Evolutionary conservation across 306 rosid genomes (phyloP).

Genomic region (Urtica urens): DNA sequence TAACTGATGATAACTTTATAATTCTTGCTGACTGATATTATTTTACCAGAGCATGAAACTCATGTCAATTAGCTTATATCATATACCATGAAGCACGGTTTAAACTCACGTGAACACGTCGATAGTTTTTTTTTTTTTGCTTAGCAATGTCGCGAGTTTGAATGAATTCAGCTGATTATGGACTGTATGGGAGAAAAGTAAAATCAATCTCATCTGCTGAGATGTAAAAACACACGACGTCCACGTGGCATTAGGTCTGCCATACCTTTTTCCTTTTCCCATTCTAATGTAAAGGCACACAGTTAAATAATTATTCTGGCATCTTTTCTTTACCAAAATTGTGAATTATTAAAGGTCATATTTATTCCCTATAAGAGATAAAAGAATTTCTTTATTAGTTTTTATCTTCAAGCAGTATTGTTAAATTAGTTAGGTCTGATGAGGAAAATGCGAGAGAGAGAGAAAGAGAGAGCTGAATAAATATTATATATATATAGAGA

Average conservation of each 20-base stretch:
- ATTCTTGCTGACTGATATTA: no score
- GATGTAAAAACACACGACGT: slow-evolving; percentile 1
- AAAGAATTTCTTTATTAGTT: no score
- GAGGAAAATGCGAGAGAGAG: no score
- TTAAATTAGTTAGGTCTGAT: background rate
- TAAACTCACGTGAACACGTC: no score
- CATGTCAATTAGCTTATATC: no score
- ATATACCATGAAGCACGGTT: no score
- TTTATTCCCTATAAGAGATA: slow-evolving; percentile 8
- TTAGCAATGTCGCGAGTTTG: no score
- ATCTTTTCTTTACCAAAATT: slow-evolving; percentile 23
- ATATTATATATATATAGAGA: background rate
- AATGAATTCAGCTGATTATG: no score
- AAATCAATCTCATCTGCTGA: slow-evolving; percentile 2
- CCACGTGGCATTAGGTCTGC: slow-evolving; percentile 24
- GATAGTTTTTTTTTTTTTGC: no score
- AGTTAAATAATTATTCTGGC: slow-evolving; percentile 20
- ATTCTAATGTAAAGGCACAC: slow-evolving; percentile 25
- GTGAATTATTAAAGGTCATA: slow-evolving; percentile 17
- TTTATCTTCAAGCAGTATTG: slow-evolving; percentile 2
- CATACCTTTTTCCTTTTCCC: slow-evolving; percentile 20
- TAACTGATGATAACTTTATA: no score
- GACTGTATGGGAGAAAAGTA: no score
- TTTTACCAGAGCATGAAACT: no score
- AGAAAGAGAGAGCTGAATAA: background rate